Base-by-base conservation (phyloP, 768 basidiomycete species). In the Hypholoma sublateritium region DNA sequence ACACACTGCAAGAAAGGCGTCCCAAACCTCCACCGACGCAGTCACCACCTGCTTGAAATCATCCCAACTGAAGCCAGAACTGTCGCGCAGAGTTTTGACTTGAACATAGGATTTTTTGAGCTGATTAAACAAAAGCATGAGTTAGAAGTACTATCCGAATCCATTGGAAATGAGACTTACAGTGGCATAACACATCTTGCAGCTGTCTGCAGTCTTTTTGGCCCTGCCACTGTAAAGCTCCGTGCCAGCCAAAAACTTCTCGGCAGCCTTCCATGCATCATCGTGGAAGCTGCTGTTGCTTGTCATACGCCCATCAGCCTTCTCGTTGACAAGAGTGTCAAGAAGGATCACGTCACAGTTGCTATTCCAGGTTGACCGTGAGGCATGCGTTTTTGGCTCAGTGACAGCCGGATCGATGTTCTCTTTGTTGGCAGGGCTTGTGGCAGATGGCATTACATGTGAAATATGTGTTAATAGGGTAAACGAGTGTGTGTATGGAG, bases 11-110 rank as follows among this genome's bases (percentile, higher is more conserved):
- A 68, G 9, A 17, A 63, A 50, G 2, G 39, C 51, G 1, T 57
- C 52, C 56, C 66, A 67, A 11, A 68, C 69, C 8, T 66, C 62
- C 16, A 73, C 67, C 12, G 66, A 59, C 50, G 72, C 71, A 2
- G 67, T 72, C 1, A 52, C 69, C 17, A 71, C 60, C 46, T 59
- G 36, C 8, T 58, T 42, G 0, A 25, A 55, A 11, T 64, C 62
- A 59, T 72, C 59, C 69, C 70, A 72, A 1, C 70, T 68, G 62
- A 70, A 70, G 0, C 68, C 68, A 24, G 67, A 70, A 11, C 50
- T 57, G 12, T 59, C 56, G 36, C 65, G 44, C 16, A 67, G 50
- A 12, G 52, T 14, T 21, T 62, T 60, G 43, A 70, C 69, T 21
- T 58, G 50, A 19, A 36, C 21, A 42, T 62, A 67, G 7, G 64